phyloP scores from a whole-genome alignment of 345 rosid species.

The Pugionium dolabratum region DNA sequence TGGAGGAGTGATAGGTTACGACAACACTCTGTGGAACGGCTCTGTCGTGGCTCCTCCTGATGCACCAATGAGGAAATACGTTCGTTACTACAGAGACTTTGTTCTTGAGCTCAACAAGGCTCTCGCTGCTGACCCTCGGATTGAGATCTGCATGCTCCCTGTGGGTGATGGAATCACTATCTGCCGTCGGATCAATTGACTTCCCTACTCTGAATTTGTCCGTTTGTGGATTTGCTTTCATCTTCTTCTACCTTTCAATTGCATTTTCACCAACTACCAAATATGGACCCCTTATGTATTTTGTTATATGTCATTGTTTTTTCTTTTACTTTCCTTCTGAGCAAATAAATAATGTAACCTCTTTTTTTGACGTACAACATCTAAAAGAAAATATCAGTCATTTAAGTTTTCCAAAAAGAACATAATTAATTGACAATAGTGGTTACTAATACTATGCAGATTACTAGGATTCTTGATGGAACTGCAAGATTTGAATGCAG shows the following conservation, averaged over 20 bases:
- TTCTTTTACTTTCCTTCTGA: conserved; percentile 19
- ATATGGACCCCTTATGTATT: conserved; percentile 26
- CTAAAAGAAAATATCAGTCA: too few relatives aligned
- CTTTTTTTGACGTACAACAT: too few relatives aligned
- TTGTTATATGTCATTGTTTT: conserved; percentile 22
- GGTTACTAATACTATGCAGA: too few relatives aligned
- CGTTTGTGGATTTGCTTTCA: conserved; percentile 7
- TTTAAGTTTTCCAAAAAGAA: too few relatives aligned
- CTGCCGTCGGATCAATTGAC: conserved; percentile 81
- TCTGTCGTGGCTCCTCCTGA: conserved; percentile 88
- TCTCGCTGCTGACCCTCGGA: conserved; percentile 92
- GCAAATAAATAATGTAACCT: conserved; percentile 32
- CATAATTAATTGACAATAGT: too few relatives aligned
- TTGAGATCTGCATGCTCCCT: conserved; percentile 94
- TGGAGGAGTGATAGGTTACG: conserved; percentile 92
- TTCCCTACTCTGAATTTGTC: not conserved
- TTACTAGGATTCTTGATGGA: too few relatives aligned
- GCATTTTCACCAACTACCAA: conserved; percentile 20
- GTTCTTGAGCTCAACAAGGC: conserved; percentile 95
- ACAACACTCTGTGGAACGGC: conserved; percentile 97
- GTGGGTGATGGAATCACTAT: conserved; percentile 97
- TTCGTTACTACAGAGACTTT: conserved; percentile 83
- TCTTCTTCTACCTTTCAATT: not conserved
- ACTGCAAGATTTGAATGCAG: too few relatives aligned
- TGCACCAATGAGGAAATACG: conserved; percentile 83